Conservation (phyloP, 2,329 filamentous ascomycete genomes). For the Pseudogymnoascus sp. region DNA sequence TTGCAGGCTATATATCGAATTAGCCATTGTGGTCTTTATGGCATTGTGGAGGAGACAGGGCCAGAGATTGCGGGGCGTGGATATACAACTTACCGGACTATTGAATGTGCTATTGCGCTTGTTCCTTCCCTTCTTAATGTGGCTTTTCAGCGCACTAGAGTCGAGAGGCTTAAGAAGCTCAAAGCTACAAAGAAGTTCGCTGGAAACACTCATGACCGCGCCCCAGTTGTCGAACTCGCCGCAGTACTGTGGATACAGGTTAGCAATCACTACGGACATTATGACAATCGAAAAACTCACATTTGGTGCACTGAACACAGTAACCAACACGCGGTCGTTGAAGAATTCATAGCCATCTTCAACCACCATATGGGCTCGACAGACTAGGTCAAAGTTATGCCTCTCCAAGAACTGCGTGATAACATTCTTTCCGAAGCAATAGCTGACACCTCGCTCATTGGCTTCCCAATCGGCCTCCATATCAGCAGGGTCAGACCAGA, state of each 20-base stretch:
- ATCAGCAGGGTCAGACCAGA: constrained; percentile 97
- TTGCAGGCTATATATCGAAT: constrained; percentile 12
- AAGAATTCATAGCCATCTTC: constrained; percentile 99
- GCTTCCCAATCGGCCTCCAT: constrained; percentile 98
- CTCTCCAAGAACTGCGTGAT: constrained; percentile 91
- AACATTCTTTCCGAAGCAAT: constrained; percentile 97
- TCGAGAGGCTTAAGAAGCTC: constrained; percentile 94
- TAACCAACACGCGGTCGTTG: constrained; percentile 87
- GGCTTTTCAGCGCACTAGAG: constrained; percentile 90
- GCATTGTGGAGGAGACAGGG: not conserved
- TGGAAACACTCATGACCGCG: constrained; percentile 95
- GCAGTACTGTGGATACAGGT: constrained; percentile 59
- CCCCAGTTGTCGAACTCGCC: constrained; percentile 99
- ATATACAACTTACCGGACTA: constrained; percentile 49
- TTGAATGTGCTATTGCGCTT: constrained; percentile 93
- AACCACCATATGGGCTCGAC: constrained; percentile 97
- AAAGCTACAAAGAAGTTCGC: constrained; percentile 90
- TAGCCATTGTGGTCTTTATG: not conserved
- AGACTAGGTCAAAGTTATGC: constrained; percentile 96
- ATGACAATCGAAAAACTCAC: constrained; percentile 48
- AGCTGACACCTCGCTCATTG: constrained; percentile 93
- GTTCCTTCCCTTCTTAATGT: constrained; percentile 96
- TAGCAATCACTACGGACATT: not conserved
- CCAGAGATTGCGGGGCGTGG: not conserved
- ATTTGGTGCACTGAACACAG: constrained; percentile 95